Percentiles rank a stretch among this genome's conserved stretches.
phyloP scores from a whole-genome alignment of 2,329 filamentous ascomycete species.

The Diaporthe ampelina region DNA sequence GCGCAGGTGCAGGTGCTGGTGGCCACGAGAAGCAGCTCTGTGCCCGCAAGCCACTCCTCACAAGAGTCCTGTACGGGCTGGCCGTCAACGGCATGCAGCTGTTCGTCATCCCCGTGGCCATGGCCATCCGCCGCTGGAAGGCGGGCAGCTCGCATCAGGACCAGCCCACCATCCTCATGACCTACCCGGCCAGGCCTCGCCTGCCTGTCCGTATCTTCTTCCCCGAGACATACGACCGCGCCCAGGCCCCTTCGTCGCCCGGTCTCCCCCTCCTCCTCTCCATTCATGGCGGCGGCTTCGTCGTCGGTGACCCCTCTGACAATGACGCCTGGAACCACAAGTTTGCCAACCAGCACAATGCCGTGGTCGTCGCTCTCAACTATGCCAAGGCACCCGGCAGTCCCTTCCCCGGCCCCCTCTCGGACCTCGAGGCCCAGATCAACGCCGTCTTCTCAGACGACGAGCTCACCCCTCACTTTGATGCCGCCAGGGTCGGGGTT shows the following conservation, averaged over 20 bases:
- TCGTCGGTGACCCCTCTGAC: conserved; percentile 57
- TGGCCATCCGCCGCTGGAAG: conserved; percentile 30
- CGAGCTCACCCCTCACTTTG: conserved; percentile 56
- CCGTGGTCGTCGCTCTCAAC: conserved; percentile 63
- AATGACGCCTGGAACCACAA: conserved; percentile 62
- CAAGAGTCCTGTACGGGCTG: conserved; percentile 3
- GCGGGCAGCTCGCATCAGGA: conserved; percentile 15
- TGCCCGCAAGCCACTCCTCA: conserved; percentile 27
- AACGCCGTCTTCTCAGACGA: conserved; percentile 58
- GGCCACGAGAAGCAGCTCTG: conserved; percentile 6
- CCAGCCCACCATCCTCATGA: conserved; percentile 35
- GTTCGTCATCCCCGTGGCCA: conserved; percentile 18
- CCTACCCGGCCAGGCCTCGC: conserved; percentile 27
- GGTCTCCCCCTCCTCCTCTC: conserved; percentile 60
- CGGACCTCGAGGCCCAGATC: conserved; percentile 61
- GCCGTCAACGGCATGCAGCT: conserved; percentile 29
- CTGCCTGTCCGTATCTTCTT: conserved; percentile 54
- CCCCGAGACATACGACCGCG: conserved; percentile 50
- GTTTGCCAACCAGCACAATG: conserved; percentile 56
- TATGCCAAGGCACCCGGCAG: conserved; percentile 62
- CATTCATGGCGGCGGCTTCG: conserved; percentile 67
- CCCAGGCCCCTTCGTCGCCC: conserved; percentile 41
- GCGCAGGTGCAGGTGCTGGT: too few relatives aligned
- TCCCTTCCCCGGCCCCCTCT: conserved; percentile 59
- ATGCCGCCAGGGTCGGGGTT: conserved; percentile 56